A percentile compares a stretch with the other conserved stretches of the same genome.
Conservation (phyloP, 345 rosid genomes). For the Physaria fendleri region DNA sequence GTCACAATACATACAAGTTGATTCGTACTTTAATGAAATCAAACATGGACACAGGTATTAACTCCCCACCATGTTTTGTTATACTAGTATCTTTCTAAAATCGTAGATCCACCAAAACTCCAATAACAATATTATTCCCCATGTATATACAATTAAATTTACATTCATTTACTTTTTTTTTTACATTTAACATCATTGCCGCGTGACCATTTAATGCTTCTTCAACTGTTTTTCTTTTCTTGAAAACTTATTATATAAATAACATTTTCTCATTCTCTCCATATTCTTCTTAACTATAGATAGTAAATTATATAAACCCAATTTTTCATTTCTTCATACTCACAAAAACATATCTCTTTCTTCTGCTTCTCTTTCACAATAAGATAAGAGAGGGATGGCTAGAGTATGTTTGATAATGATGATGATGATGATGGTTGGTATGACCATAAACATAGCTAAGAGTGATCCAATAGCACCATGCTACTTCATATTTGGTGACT, state of each 20-base stretch:
- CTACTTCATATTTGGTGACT: slow-evolving; percentile 83
- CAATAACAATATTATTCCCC: slow-evolving; percentile 17
- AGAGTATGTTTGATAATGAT: slow-evolving; percentile 17
- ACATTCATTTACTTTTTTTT: slow-evolving; percentile 21
- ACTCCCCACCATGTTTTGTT: slow-evolving; percentile 23
- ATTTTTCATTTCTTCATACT: not conserved
- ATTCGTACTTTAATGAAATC: slow-evolving; percentile 1
- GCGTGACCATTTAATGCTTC: slow-evolving; percentile 31
- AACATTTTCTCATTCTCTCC: slow-evolving; percentile 14
- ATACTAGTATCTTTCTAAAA: not conserved
- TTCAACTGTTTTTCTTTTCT: too few relatives aligned
- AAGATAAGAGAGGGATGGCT: slow-evolving; percentile 15
- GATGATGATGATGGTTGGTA: slow-evolving; percentile 13
- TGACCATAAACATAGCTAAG: slow-evolving; percentile 15
- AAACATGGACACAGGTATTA: slow-evolving; percentile 19
- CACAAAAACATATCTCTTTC: slow-evolving; percentile 5
- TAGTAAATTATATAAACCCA: slow-evolving; percentile 25
- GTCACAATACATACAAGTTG: slow-evolving; percentile 7
- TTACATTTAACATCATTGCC: slow-evolving; percentile 22
- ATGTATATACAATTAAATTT: slow-evolving; percentile 15
- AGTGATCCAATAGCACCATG: slow-evolving; percentile 67
- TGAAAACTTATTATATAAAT: too few relatives aligned
- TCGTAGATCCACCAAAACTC: slow-evolving; percentile 8
- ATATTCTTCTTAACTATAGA: slow-evolving; percentile 13
- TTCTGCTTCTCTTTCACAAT: not conserved